These are phyloP conservation scores for Bocquillonia castaneifolia DNA, from an alignment of 441 rosid genomes.

Conservation along the genomic window DNA sequence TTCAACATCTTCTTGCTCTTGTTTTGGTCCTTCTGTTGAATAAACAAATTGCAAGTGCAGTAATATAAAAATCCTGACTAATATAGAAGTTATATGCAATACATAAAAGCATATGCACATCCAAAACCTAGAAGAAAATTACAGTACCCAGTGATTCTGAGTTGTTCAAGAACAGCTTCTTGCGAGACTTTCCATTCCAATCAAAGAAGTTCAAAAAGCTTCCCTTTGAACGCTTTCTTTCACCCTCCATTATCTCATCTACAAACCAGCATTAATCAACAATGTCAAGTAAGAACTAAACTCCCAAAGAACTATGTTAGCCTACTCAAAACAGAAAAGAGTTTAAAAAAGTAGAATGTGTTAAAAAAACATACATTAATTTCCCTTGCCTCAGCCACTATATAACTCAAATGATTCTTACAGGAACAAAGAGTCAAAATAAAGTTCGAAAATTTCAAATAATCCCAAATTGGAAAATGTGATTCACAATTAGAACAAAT, in stretches of 20 bases:
- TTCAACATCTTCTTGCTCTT: slow-evolving; percentile 41
- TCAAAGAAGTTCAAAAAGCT: slow-evolving; percentile 63
- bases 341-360: not conserved
- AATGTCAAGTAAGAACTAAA: not conserved
- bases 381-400: not conserved
- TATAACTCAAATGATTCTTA: not conserved
- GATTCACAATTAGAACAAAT: slow-evolving; percentile 1
- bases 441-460: slow-evolving; percentile 6
- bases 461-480: not conserved
- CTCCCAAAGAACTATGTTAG: not conserved
- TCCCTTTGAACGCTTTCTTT: slow-evolving; percentile 62
- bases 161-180: slow-evolving; percentile 56
- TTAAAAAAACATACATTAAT: not conserved
- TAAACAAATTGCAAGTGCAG: not conserved
- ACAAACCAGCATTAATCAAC: slow-evolving; percentile 12
- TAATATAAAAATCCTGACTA: not conserved
- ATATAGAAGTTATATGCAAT: slow-evolving; percentile 1
- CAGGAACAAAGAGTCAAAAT: not conserved
- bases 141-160: slow-evolving; percentile 40
- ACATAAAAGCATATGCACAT: not conserved
- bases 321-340: not conserved
- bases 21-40: slow-evolving; percentile 35
- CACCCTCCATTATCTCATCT: slow-evolving; percentile 60
- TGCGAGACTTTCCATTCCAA: slow-evolving; percentile 82
- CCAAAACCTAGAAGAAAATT: not conserved